Evolutionary conservation across 768 basidiomycete genomes (phyloP).

Genomic region (Lactifluus hygrophoroides): DNA sequence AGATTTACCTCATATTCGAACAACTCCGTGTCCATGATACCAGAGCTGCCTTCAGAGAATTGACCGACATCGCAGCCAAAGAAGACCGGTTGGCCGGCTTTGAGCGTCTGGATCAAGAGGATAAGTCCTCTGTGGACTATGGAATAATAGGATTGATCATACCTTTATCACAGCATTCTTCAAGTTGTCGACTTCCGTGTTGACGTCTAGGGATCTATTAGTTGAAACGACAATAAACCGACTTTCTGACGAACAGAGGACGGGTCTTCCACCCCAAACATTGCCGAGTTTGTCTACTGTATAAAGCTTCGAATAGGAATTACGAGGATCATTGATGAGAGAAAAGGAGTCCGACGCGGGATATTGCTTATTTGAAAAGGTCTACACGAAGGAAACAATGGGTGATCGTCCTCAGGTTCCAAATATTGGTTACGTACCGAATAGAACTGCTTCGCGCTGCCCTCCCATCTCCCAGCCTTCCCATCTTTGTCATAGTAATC

Average conservation of each 20-base stretch:
- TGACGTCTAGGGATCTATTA: slow-evolving; percentile 54
- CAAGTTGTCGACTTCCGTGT: slow-evolving; percentile 74
- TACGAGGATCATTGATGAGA: slow-evolving; percentile 91
- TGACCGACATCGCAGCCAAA: slow-evolving; percentile 97
- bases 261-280: slow-evolving; percentile 77
- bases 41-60: slow-evolving; percentile 55
- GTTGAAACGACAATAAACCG: not conserved
- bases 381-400: not conserved
- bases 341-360: slow-evolving; percentile 65
- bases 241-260: slow-evolving; percentile 55
- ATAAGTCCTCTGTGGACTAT: not conserved
- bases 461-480: slow-evolving; percentile 65
- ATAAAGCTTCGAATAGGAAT: slow-evolving; percentile 73
- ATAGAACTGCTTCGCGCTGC: slow-evolving; percentile 78
- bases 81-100: slow-evolving; percentile 84
- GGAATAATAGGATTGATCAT: not conserved
- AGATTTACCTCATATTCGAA: slow-evolving; percentile 67
- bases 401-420: slow-evolving; percentile 19
- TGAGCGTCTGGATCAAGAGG: slow-evolving; percentile 36
- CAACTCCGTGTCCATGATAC: slow-evolving; percentile 81
- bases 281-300: slow-evolving; percentile 92
- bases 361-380: slow-evolving; percentile 27
- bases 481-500: slow-evolving; percentile 81
- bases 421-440: slow-evolving; percentile 25
- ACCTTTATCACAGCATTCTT: slow-evolving; percentile 77